Evolutionary conservation across 306 rosid genomes (phyloP).

Genomic region (Lathyrus tuberosus): DNA sequence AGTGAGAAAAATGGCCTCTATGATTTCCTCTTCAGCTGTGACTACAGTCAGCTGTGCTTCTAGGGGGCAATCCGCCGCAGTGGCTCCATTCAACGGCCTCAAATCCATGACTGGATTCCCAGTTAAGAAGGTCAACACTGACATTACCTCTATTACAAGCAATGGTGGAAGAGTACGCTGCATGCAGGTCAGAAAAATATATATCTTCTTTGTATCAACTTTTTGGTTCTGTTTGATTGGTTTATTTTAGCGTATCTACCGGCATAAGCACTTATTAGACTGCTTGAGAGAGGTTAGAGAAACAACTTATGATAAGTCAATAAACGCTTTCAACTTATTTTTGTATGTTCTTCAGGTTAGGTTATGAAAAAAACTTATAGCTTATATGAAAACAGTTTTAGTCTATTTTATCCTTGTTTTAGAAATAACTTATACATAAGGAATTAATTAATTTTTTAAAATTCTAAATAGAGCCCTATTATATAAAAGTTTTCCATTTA

Average conservation of each 20-base stretch:
- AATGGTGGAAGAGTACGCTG: slow-evolving; percentile 77
- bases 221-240: neutral
- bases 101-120: slow-evolving; percentile 63
- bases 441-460: neutral
- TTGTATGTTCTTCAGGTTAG: neutral
- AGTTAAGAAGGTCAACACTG: slow-evolving; percentile 55
- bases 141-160: slow-evolving; percentile 64
- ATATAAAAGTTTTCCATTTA: neutral
- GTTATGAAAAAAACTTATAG: neutral
- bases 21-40: slow-evolving; percentile 55
- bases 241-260: neutral
- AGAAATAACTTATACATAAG: neutral
- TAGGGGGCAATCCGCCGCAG: slow-evolving; percentile 58
- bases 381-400: neutral
- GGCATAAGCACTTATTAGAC: neutral
- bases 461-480: neutral
- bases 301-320: neutral
- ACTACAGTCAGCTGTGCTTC: slow-evolving; percentile 51
- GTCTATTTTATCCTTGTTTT: neutral
- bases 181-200: slow-evolving; percentile 52
- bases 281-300: neutral
- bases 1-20: slow-evolving; percentile 55
- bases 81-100: slow-evolving; percentile 72
- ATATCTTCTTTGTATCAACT: neutral
- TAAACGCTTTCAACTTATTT: neutral